phyloP scores from a whole-genome alignment of 257 asterid genomes.

The Ophiorrhiza pumila region DNA sequence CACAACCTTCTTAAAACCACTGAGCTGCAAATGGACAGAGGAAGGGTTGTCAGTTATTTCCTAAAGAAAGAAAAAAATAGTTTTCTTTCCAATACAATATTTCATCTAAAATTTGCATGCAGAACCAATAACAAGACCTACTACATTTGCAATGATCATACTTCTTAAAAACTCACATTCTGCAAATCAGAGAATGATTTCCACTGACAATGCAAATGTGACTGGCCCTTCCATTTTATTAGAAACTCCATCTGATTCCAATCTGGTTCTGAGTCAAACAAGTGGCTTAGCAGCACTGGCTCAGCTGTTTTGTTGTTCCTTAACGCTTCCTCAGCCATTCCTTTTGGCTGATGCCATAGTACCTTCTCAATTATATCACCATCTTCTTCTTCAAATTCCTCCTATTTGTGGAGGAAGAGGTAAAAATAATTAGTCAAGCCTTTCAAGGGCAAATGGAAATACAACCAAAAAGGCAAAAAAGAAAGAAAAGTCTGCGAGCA shows the following conservation, averaged over 20 bases:
- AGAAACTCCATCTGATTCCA: conserved; percentile 88
- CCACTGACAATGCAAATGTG: conserved; percentile 98
- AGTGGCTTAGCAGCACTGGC: conserved; percentile 74
- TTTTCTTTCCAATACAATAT: conserved; percentile 7
- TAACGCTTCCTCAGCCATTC: conserved; percentile 89
- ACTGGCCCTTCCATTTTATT: conserved; percentile 99
- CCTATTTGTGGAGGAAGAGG: conserved; percentile 41
- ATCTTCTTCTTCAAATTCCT: conserved; percentile 87
- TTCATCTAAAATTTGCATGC: neutral
- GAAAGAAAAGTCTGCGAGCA: neutral
- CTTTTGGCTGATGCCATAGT: conserved; percentile 97
- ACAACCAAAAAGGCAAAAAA: neutral
- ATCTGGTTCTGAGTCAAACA: conserved; percentile 73
- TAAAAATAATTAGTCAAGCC: neutral
- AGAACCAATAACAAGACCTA: neutral
- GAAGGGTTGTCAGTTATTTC: conserved; percentile 21
- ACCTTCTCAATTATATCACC: conserved; percentile 90
- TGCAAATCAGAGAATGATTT: conserved; percentile 84
- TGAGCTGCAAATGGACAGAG: conserved; percentile 67
- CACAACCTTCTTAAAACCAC: conserved; percentile 98
- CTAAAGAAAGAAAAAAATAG: neutral
- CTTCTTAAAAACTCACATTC: conserved; percentile 54
- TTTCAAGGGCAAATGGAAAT: neutral
- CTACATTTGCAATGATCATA: conserved; percentile 11
- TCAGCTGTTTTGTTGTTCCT: conserved; percentile 70